Conservation (phyloP, 306 rosid species). For the Inga oerstediana region DNA sequence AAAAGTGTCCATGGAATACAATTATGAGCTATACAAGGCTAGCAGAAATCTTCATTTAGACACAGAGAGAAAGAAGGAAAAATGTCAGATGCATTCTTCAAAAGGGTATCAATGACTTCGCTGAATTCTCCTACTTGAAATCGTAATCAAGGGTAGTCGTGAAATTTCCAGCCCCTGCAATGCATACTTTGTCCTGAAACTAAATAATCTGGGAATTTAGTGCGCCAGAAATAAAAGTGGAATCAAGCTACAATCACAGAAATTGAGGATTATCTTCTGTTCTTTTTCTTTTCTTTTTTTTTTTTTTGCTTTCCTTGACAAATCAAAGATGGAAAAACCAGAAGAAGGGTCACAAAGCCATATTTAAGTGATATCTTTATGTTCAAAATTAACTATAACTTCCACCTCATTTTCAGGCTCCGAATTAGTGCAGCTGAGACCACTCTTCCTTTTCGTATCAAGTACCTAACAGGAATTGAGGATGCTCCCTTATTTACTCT, state of each 20-base stretch:
- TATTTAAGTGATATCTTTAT: background rate
- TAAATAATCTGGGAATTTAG: background rate
- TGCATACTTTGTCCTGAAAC: background rate
- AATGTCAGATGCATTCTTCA: background rate
- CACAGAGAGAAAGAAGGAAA: background rate
- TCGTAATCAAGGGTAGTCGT: background rate
- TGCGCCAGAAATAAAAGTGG: background rate
- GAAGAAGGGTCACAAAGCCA: background rate
- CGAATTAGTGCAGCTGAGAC: background rate
- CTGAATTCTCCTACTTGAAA: background rate
- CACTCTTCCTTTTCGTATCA: background rate
- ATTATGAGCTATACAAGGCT: too few species aligned
- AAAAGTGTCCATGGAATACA: too few species aligned
- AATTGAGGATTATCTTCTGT: background rate
- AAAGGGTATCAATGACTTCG: background rate
- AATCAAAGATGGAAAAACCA: background rate
- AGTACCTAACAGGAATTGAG: background rate
- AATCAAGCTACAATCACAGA: background rate
- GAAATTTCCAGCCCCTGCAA: background rate
- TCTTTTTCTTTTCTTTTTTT: background rate
- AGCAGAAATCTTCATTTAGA: background rate
- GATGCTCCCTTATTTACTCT: too few species aligned
- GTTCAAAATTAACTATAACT: background rate
- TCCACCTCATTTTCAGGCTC: background rate
- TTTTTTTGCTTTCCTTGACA: background rate